These are phyloP conservation scores for Oenanthe sinensis DNA, from an alignment of 129 eudicot species.

Conservation along the genomic window DNA sequence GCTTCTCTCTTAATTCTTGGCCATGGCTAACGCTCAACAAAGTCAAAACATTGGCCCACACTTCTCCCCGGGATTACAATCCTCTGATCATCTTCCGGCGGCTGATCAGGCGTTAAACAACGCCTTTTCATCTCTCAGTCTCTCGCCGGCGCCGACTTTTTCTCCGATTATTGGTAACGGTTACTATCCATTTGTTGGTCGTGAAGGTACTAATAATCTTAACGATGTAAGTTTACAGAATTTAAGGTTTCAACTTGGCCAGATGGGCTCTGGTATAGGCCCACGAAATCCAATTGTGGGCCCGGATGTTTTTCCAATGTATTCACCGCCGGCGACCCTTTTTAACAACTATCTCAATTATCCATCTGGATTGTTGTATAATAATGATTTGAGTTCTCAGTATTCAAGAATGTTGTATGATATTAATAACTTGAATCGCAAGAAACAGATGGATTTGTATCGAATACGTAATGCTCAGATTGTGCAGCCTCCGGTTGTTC, in stretches of 20 bases:
- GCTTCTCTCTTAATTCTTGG: not conserved
- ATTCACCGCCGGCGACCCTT: not conserved
- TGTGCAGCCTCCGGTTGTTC: not conserved
- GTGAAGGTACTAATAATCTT: not conserved
- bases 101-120: slow-evolving; percentile 4
- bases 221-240: not conserved
- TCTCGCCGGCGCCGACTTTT: slow-evolving; percentile 5
- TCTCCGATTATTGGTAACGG: not conserved
- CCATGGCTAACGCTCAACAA: not conserved
- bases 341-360: not conserved
- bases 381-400: slow-evolving; percentile 12
- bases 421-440: slow-evolving; percentile 42
- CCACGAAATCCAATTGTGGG: slow-evolving; percentile 11
- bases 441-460: slow-evolving; percentile 25
- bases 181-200: not conserved
- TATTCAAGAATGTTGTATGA: slow-evolving; percentile 3
- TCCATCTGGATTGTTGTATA: not conserved
- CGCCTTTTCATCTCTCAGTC: slow-evolving; percentile 19
- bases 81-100: slow-evolving; percentile 1
- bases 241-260: slow-evolving; percentile 23
- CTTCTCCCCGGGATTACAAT: slow-evolving; percentile 7
- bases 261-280: slow-evolving; percentile 24
- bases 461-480: slow-evolving; percentile 6
- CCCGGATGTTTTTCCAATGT: not conserved
- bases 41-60: not conserved